Conservation (phyloP, 805 yeast species). For the Kazachstania bromeliacearum region DNA sequence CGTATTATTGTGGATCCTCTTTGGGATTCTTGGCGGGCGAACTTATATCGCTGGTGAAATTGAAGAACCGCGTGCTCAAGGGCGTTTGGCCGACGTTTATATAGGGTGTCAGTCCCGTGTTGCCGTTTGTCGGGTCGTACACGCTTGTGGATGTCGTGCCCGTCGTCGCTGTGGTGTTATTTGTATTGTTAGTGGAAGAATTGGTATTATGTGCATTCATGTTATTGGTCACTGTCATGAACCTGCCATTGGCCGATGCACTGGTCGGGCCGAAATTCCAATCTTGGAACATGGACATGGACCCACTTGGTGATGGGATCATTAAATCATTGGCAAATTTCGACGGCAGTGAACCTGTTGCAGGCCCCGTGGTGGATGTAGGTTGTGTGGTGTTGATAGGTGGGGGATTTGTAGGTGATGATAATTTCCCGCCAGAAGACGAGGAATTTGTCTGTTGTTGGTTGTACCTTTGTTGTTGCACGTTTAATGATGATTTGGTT, state of each 20-base stretch:
- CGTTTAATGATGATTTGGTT: not conserved
- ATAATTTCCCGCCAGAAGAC: not conserved
- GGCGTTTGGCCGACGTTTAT: conserved; percentile 25
- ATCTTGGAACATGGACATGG: conserved; percentile 28
- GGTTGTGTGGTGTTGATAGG: not conserved
- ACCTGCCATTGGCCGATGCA: conserved; percentile 2
- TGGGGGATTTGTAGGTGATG: conserved; percentile 1
- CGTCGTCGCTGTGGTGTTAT: not conserved
- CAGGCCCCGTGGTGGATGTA: conserved; percentile 12
- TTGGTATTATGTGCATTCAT: not conserved
- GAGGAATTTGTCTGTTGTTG: not conserved
- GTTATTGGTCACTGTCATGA: not conserved
- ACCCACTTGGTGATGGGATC: conserved; percentile 25
- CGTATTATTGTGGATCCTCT: too few species aligned
- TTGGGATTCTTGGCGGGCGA: conserved; percentile 3
- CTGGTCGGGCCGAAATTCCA: conserved; percentile 20
- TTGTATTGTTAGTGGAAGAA: too few species aligned
- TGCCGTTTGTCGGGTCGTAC: conserved; percentile 12
- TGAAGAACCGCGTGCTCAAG: conserved; percentile 20
- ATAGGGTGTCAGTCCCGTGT: conserved; percentile 27
- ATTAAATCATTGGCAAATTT: conserved; percentile 29
- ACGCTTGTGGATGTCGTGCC: conserved; percentile 1
- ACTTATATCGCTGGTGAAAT: conserved; percentile 17
- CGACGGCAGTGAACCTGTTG: conserved; percentile 24
- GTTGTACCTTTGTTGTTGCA: conserved; percentile 1